phyloP scores from a whole-genome alignment of 2,329 filamentous ascomycete genomes.

The Talaromyces marneffei region DNA sequence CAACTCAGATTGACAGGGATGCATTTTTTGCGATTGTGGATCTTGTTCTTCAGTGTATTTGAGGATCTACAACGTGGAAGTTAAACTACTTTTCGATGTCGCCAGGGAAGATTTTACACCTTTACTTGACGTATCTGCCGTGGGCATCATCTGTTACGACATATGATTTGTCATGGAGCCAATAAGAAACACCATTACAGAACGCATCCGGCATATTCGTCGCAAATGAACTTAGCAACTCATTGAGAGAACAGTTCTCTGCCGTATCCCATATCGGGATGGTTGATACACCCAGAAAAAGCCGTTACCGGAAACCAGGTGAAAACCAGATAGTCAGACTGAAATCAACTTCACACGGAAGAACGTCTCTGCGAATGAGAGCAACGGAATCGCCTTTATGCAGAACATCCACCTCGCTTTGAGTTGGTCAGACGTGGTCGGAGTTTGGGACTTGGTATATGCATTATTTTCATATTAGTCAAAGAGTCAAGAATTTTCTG shows the following conservation, averaged over 20 bases:
- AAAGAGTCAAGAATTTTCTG: background rate
- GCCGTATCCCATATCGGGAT: background rate
- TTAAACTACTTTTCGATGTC: background rate
- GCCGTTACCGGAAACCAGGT: background rate
- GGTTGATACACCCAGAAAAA: background rate
- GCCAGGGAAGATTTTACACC: background rate
- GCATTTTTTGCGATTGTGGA: conserved; percentile 40
- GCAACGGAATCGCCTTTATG: background rate
- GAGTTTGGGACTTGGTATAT: too few species aligned
- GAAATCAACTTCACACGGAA: background rate
- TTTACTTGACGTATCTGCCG: background rate
- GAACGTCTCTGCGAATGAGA: background rate
- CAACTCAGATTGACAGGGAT: conserved; percentile 37
- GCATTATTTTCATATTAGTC: background rate
- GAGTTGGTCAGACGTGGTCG: background rate
- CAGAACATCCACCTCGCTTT: background rate
- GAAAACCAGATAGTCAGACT: background rate
- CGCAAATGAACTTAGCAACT: background rate
- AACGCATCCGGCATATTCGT: background rate
- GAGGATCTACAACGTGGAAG: conserved; percentile 9
- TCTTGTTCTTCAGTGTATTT: conserved; percentile 39
- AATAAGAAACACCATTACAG: too few species aligned
- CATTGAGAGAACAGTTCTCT: background rate
- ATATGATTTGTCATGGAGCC: background rate
- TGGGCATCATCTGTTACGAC: background rate